Conservation (phyloP, 345 rosid species). For the Passiflora organensis region DNA sequence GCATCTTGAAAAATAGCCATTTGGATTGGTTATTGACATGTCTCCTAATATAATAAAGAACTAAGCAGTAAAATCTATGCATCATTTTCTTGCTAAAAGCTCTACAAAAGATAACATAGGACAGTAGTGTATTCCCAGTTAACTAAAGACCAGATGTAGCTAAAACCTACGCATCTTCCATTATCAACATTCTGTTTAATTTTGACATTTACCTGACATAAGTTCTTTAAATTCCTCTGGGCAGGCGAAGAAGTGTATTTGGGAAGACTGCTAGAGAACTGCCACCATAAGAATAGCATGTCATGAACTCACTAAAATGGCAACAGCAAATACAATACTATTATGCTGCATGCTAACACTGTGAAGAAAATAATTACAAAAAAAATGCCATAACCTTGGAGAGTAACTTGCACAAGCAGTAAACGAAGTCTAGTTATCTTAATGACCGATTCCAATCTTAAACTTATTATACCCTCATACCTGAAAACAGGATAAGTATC, state of each 20-base stretch:
- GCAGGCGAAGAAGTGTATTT: conserved; percentile 78
- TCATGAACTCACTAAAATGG: background rate
- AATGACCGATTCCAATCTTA: too few species aligned
- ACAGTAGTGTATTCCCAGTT: background rate
- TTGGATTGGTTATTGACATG: too few species aligned
- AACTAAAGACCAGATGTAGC: background rate
- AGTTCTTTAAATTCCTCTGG: conserved; percentile 75
- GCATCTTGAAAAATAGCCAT: too few species aligned
- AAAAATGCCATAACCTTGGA: background rate
- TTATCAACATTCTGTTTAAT: background rate
- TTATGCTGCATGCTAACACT: background rate
- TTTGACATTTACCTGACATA: conserved; percentile 44
- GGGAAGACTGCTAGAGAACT: conserved; percentile 73
- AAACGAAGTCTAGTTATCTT: too few species aligned
- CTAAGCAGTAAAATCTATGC: too few species aligned
- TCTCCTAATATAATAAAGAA: too few species aligned
- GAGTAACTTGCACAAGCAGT: too few species aligned
- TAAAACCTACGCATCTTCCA: background rate
- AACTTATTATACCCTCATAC: too few species aligned
- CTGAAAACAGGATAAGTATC: background rate
- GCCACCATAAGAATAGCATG: conserved; percentile 21
- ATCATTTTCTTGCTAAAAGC: too few species aligned
- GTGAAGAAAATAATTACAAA: background rate
- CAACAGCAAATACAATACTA: too few species aligned
- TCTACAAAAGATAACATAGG: too few species aligned